These are phyloP conservation scores for Hymenochaete sp. DNA, from an alignment of 1,284 basidiomycete species.

Conservation along the genomic window DNA sequence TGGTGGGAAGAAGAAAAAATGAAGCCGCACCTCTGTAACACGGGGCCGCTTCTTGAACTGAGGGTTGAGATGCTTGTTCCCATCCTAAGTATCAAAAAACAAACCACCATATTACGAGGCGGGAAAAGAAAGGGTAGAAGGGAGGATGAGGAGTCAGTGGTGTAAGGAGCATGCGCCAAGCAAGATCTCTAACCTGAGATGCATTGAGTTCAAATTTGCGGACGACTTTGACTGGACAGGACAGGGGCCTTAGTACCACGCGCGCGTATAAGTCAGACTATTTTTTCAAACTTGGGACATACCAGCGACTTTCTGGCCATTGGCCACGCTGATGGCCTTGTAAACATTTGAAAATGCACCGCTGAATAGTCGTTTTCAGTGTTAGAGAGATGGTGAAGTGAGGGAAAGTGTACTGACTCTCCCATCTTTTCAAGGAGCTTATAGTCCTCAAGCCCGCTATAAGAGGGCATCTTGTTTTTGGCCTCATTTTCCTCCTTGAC, in stretches of 20 bases:
- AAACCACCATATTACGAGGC: slow-evolving; percentile 21
- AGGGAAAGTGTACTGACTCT: slow-evolving; percentile 60
- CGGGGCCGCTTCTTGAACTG: slow-evolving; percentile 94
- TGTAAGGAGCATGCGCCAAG: slow-evolving; percentile 19
- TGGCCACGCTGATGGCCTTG: slow-evolving; percentile 77
- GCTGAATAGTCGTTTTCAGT: too few relatives aligned
- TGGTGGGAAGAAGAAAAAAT: slow-evolving; percentile 21
- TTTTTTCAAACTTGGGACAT: slow-evolving; percentile 26
- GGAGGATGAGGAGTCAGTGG: slow-evolving; percentile 19
- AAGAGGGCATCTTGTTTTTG: slow-evolving; percentile 70
- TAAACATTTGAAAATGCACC: slow-evolving; percentile 99
- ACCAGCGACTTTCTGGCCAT: slow-evolving; percentile 84
- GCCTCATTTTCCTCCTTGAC: slow-evolving; percentile 72
- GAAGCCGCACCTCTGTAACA: slow-evolving; percentile 83
- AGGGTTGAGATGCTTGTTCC: slow-evolving; percentile 85
- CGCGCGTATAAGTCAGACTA: slow-evolving; percentile 6
- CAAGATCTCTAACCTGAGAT: slow-evolving; percentile 73
- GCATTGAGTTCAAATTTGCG: slow-evolving; percentile 94
- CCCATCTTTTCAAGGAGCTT: slow-evolving; percentile 88
- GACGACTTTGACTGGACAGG: slow-evolving; percentile 79
- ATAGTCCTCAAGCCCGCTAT: slow-evolving; percentile 81
- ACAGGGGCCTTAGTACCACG: slow-evolving; percentile 15
- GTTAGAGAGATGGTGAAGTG: too few relatives aligned
- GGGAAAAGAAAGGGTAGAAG: slow-evolving; percentile 24
- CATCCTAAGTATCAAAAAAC: slow-evolving; percentile 47